Evolutionary conservation across 208 protist genomes (phyloP).

Genomic region (Trichomonas vaginalis): DNA sequence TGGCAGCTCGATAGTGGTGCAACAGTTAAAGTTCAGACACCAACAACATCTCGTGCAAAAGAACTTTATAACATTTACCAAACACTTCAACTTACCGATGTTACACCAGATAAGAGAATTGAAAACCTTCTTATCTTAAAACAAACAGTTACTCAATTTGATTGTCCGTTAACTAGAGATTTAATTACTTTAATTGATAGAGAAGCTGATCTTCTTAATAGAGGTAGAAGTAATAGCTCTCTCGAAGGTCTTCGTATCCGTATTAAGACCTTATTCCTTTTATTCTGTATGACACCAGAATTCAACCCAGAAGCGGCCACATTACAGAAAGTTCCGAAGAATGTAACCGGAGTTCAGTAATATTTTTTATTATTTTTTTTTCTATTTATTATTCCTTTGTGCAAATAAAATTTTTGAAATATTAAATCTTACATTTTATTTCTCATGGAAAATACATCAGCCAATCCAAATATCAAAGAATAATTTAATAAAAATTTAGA

Average conservation of each 20-base stretch:
- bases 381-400: not conserved
- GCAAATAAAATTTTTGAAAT: too few species aligned
- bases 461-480: too few species aligned
- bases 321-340: not conserved
- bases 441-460: too few species aligned
- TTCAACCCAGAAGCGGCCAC: slow-evolving; percentile 69
- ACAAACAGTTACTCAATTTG: slow-evolving; percentile 82
- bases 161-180: slow-evolving; percentile 55
- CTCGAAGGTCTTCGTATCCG: slow-evolving; percentile 55
- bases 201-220: slow-evolving; percentile 75
- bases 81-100: slow-evolving; percentile 39
- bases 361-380: not conserved
- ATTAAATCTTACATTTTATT: too few species aligned
- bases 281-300: slow-evolving; percentile 72
- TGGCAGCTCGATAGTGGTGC: slow-evolving; percentile 49
- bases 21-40: slow-evolving; percentile 57
- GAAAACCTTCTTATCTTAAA: slow-evolving; percentile 82
- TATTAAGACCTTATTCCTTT: slow-evolving; percentile 64
- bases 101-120: slow-evolving; percentile 55
- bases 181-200: slow-evolving; percentile 79
- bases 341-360: not conserved
- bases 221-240: slow-evolving; percentile 45
- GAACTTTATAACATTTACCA: slow-evolving; percentile 70
- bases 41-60: slow-evolving; percentile 63
- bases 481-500: too few species aligned